phyloP scores from a whole-genome alignment of 2,329 filamentous ascomycete genomes.

The Aspergillus phoenicis region DNA sequence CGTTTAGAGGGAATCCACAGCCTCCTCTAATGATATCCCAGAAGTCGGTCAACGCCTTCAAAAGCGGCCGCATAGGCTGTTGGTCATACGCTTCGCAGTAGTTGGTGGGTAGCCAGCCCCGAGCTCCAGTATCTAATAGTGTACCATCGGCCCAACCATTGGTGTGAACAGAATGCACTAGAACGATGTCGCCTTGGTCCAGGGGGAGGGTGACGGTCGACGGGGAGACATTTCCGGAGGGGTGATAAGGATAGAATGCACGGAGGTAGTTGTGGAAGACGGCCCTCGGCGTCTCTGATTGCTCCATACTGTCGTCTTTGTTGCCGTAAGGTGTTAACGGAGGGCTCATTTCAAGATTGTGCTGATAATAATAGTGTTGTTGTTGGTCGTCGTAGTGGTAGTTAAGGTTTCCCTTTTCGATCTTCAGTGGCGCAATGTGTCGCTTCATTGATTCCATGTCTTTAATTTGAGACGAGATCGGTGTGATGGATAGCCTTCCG shows the following conservation, averaged over 20 bases:
- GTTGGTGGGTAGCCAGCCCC: constrained; percentile 96
- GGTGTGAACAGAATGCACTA: constrained; percentile 95
- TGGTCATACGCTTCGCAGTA: constrained; percentile 97
- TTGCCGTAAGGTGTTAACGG: constrained; percentile 70
- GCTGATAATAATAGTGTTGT: constrained; percentile 30
- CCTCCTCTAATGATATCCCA: constrained; percentile 87
- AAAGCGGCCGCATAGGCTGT: constrained; percentile 77
- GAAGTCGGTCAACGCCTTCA: constrained; percentile 85
- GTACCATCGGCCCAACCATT: constrained; percentile 99
- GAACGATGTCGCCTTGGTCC: constrained; percentile 85
- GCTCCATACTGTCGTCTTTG: constrained; percentile 56
- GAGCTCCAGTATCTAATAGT: constrained; percentile 76
- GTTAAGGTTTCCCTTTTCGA: constrained; percentile 38
- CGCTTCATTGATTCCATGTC: constrained; percentile 39
- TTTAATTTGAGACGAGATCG: constrained; percentile 14
- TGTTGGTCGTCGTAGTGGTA: constrained; percentile 25
- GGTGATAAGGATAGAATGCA: constrained; percentile 90
- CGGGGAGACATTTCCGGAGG: constrained; percentile 73
- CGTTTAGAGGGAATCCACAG: constrained; percentile 71
- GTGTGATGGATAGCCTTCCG: neutral
- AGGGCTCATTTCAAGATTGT: constrained; percentile 67
- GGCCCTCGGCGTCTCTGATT: constrained; percentile 54
- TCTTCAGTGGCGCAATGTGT: constrained; percentile 43
- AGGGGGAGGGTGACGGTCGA: constrained; percentile 86
- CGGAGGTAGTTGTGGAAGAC: constrained; percentile 93